Evolutionary conservation across 805 yeast genomes (phyloP), one percentile per base, ranked within the genome.

Genomic region (Myxozyma neotropica): DNA sequence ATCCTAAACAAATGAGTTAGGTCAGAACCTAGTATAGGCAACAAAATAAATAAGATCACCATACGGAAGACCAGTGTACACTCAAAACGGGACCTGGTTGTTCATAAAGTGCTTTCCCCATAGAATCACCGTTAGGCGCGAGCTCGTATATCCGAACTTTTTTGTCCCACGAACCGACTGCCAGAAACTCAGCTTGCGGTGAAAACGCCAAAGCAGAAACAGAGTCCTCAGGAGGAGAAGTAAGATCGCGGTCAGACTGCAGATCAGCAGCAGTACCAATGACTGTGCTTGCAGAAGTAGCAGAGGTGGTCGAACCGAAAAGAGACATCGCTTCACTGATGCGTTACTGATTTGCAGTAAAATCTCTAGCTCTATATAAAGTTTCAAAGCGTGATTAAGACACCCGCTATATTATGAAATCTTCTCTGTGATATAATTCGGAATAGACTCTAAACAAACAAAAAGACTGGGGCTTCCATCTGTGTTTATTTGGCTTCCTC

Each of bases 81-180:
- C 87, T 75, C 53, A 94, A 76, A 2, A 89, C 96, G 0, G 98
- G 97, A 0, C 83, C 97, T 38, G 86, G 89, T 72, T 93, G 97
- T 70, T 89, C 96, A 73, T 81, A 92, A 69, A 92, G 72, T 0
- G 97, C 97, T 51, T 96, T 77, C 7, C 96, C 97, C 69, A 88
- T 94, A 29, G 89, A 84, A 57, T 83, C 82, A 3, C 97, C 97
- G 40, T 82, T 80, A 55, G 80, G 78, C 44, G 85, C 80, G 17
- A 92, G 84, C 73, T 94, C 98, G 78, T 94, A 94, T 56, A 94
- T 86, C 62, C 98, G 81, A 43, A 90, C 97, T 71, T 90, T 91
- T 68, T 87, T 88, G 75, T 94, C 99, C 99, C 99, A 94, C 17
- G 95, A 86, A 17, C 95, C 82, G 2, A 84, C 94, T 2, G 95